A percentile compares a stretch with the other conserved stretches of the same genome.
phyloP scores from a whole-genome alignment of 176 grass and related monocot species.

The Eremochloa ophiuroides region DNA sequence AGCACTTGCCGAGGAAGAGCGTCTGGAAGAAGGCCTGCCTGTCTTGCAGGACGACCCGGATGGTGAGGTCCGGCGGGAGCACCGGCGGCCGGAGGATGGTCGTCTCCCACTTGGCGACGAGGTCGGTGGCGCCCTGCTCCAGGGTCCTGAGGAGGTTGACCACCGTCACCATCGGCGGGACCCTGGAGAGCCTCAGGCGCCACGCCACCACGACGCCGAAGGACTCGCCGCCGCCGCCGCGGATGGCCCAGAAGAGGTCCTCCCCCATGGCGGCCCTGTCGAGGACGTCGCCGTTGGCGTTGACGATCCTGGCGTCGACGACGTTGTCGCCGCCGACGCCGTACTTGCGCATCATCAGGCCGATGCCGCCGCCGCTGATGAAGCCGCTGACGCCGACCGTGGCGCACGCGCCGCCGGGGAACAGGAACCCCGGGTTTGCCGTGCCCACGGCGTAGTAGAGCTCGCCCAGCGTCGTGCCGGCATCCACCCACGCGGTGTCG shows the following conservation, averaged over 20 bases:
- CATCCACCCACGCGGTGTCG: constrained; percentile 22
- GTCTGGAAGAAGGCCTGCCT: not conserved
- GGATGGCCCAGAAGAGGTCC: constrained; percentile 46
- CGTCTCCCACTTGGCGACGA: constrained; percentile 29
- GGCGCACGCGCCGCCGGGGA: constrained; percentile 10
- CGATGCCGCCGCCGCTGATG: constrained; percentile 19
- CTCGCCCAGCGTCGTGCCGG: constrained; percentile 20
- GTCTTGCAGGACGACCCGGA: constrained; percentile 11
- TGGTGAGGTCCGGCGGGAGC: constrained; percentile 16
- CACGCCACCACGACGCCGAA: constrained; percentile 44
- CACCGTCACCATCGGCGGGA: constrained; percentile 2
- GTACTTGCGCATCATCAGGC: constrained; percentile 29
- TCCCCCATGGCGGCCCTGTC: constrained; percentile 40
- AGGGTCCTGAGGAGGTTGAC: not conserved
- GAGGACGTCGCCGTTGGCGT: constrained; percentile 30
- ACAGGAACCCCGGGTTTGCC: not conserved
- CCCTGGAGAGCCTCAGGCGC: constrained; percentile 15
- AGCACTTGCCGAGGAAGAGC: constrained; percentile 23
- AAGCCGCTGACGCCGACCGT: constrained; percentile 20
- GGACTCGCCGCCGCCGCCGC: constrained; percentile 41
- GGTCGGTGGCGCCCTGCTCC: constrained; percentile 18
- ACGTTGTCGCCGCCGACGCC: constrained; percentile 6
- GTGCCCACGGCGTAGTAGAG: constrained; percentile 32
- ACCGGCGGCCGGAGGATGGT: not conserved
- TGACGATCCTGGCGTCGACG: constrained; percentile 32